Evolutionary conservation across 2,329 filamentous ascomycete species (phyloP).

Genomic region (Aschersonia sp.): DNA sequence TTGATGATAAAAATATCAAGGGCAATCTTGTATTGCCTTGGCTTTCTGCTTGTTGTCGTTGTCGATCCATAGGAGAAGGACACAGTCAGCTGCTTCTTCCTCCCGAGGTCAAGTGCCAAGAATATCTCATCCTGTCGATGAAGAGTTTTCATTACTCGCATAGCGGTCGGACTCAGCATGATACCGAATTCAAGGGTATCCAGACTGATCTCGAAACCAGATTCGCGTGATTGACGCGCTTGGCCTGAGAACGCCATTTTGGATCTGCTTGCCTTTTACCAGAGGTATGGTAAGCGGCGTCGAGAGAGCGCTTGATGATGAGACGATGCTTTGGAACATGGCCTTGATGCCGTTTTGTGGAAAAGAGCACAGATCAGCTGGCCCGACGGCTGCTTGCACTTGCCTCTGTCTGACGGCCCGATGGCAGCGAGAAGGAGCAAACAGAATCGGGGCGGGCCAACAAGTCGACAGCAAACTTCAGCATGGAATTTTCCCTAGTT

Average conservation of each 20-base stretch:
- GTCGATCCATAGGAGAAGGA: constrained; percentile 14
- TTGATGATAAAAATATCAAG: constrained; percentile 33
- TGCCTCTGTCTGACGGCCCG: neutral
- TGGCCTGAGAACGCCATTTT: neutral
- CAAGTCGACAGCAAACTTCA: too few species aligned
- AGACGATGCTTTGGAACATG: too few species aligned
- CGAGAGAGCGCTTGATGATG: too few species aligned
- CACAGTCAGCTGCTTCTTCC: constrained; percentile 12
- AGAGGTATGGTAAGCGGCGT: too few species aligned
- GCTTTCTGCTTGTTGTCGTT: neutral
- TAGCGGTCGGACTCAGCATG: constrained; percentile 33
- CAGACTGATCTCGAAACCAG: constrained; percentile 25
- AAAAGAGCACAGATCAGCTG: neutral
- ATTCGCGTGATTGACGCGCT: neutral
- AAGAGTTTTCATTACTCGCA: constrained; percentile 43
- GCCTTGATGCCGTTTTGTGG: too few species aligned
- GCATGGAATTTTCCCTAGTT: too few species aligned
- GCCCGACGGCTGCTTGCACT: neutral
- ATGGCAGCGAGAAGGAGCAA: neutral
- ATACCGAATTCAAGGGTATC: constrained; percentile 47
- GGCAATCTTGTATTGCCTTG: constrained; percentile 22
- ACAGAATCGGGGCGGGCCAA: neutral
- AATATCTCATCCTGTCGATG: constrained; percentile 7
- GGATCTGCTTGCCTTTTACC: neutral
- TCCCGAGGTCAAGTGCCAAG: constrained; percentile 16